Base-by-base conservation (phyloP, 192 early-diverging fungal genomes). In the Entomortierella chlamydospora region DNA sequence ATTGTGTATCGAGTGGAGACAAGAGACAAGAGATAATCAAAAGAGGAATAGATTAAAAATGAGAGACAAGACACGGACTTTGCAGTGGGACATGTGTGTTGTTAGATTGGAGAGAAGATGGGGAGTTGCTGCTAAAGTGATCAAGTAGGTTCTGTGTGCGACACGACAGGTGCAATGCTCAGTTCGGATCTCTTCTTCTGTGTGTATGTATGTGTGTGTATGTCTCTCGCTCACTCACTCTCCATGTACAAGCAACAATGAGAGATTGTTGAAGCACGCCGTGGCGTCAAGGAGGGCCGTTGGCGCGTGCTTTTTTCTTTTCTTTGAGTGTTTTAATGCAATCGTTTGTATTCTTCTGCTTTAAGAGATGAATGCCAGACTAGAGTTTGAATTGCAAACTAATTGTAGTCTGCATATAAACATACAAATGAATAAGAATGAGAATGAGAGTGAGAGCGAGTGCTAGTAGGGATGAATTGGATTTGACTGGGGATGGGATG, bases 291-390 rank as follows among this genome's bases (percentile, higher is more conserved):
- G 18, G 12, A 23, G 18, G 5, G 22, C 20, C 37, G 59, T 26
- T 61, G 59, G 59, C 59, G 59, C 45, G 45, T 47, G 45, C 45
- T 47, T 47, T 47, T 47, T 47, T 47, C 20, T 47, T 47, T 47
- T 47, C 20, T 47, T 34, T n/a, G n/a, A n/a, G n/a, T n/a, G n/a
- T n/a, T n/a, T n/a, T n/a, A n/a, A n/a, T 23, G 8, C n/a, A 37
- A 4, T n/a, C 34, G 10, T 37, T 37, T 37, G 34, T 37, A 10
- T 37, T 25, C 33, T 23, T 58, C 29, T 37, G 29, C 39, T 33
- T 31, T 47, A 47, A 47, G 45, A 47, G 45, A 47, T 47, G 45
- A 47, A 47, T 41, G 39, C 13, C 13, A 13, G 13, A 41, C 13
- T 41, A 41, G 39, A 6, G 6, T 41, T 12, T 47, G 12, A 12